Base-by-base conservation (phyloP, 2,329 filamentous ascomycete species). In the Ceratocystis cacaofunesta region DNA sequence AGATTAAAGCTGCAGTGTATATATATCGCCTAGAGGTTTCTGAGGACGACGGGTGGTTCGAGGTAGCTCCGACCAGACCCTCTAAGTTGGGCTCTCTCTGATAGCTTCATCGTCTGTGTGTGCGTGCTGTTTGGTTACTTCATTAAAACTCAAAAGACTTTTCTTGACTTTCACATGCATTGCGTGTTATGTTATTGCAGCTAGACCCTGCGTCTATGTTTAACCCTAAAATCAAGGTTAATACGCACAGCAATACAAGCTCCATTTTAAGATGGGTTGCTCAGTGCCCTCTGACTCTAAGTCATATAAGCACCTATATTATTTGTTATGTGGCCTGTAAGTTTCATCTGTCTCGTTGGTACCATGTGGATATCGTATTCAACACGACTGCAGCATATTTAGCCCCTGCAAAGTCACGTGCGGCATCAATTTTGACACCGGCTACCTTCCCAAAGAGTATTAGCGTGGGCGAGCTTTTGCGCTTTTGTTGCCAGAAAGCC, bases 1-100 rank as follows among this genome's bases (percentile, higher is more conserved):
- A 19, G 28, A 22, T 28, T 50, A 44, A 19, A 62, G 43, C 43
- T 36, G 55, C 57, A 52, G 58, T 65, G 63, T 65, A 65, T 65
- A 65, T 65, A 60, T 66, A 61, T 36, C 46, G 62, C n/a, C 52
- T 64, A 60, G 43, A 22, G 62, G 55, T 30, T 60, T 48, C 30
- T 46, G 61, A 30, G 50, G 22, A 62, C 30, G 22, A 52, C 30
- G 36, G 36, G 36, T 3, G 36, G 36, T 8, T 41, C 36, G 36
- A 5, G 36, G 36, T 4, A 12, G 36, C 36, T 41, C 36, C 10
- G 36, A 12, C 36, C 3, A 41, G 10, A 12, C 3, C 3, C 36
- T 15, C 36, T 0, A 41, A 15, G 36, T 41, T 41, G 36, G 36
- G 36, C 10, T 41, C 36, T 41, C 36, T 41, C 36, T 12, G 12